Conservation (phyloP, 495 filamentous ascomycete genomes). For the Lasiosphaeriaceae sp. region DNA sequence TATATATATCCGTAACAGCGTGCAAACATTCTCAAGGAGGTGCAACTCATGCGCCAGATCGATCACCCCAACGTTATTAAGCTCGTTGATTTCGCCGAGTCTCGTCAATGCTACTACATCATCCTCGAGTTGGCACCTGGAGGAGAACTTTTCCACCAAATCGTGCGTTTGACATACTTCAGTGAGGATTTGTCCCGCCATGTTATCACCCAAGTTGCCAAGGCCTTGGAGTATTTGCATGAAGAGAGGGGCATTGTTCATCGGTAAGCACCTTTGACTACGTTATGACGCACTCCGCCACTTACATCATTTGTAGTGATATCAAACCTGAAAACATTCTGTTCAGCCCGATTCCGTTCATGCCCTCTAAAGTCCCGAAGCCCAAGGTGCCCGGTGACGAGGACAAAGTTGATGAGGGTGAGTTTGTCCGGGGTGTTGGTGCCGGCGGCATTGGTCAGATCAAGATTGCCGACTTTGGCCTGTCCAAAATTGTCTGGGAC, state of each 20-base stretch:
- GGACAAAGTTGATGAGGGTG: conserved; percentile 95
- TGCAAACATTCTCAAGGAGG: conserved; percentile 96
- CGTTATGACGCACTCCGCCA: background rate
- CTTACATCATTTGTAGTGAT: conserved; percentile 56
- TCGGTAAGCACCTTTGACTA: conserved; percentile 60
- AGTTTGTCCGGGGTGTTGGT: conserved; percentile 79
- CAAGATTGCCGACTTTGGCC: conserved; percentile 96
- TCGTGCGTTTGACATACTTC: conserved; percentile 96
- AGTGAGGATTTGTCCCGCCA: conserved; percentile 93
- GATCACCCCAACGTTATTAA: conserved; percentile 95
- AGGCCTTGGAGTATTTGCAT: conserved; percentile 90
- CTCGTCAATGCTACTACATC: conserved; percentile 93
- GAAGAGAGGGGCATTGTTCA: conserved; percentile 94
- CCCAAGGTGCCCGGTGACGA: conserved; percentile 81
- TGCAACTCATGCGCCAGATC: conserved; percentile 95
- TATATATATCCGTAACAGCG: conserved; percentile 50
- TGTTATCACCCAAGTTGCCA: conserved; percentile 89
- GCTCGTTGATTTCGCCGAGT: conserved; percentile 90
- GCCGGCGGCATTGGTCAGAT: conserved; percentile 91
- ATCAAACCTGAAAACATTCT: conserved; percentile 98
- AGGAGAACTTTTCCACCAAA: conserved; percentile 97
- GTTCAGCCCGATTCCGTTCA: conserved; percentile 79
- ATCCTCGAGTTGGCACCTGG: conserved; percentile 92
- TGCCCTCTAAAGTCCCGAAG: conserved; percentile 76
- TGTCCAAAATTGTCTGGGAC: conserved; percentile 98